These are phyloP conservation scores for Alternaria sp. DNA, from an alignment of 2,329 filamentous ascomycete genomes.

Conservation along the genomic window DNA sequence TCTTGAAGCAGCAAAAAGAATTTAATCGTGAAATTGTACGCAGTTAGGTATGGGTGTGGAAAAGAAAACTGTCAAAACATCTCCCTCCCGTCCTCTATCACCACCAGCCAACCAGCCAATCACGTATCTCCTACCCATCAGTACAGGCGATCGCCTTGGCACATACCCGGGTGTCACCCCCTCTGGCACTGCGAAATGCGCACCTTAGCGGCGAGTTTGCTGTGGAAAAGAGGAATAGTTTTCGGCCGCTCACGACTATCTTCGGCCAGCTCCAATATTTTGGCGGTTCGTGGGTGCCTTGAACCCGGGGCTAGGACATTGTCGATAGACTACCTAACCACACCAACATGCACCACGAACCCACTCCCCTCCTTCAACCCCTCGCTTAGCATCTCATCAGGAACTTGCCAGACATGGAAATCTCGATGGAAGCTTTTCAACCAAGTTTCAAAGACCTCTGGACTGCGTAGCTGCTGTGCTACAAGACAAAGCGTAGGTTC, in stretches of 20 bases:
- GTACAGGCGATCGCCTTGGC: slow-evolving; percentile 40
- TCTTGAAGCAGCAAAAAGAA: not conserved
- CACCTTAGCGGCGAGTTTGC: slow-evolving; percentile 26
- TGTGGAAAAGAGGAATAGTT: slow-evolving; percentile 37
- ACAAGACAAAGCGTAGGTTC: slow-evolving; percentile 76
- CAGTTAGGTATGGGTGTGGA: too few species aligned
- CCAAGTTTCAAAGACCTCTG: slow-evolving; percentile 87
- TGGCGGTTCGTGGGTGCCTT: slow-evolving; percentile 29
- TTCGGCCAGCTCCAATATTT: slow-evolving; percentile 43
- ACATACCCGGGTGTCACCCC: slow-evolving; percentile 34
- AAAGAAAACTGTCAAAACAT: too few species aligned
- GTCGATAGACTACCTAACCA: slow-evolving; percentile 35
- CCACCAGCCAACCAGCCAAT: slow-evolving; percentile 41
- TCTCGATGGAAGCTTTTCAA: slow-evolving; percentile 69
- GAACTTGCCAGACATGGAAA: slow-evolving; percentile 81
- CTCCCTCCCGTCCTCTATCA: slow-evolving; percentile 22
- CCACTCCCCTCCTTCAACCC: slow-evolving; percentile 71
- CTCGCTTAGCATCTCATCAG: slow-evolving; percentile 67
- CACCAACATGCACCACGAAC: slow-evolving; percentile 82
- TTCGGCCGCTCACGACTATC: slow-evolving; percentile 39
- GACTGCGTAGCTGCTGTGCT: slow-evolving; percentile 86
- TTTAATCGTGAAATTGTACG: too few species aligned
- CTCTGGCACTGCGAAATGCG: slow-evolving; percentile 28
- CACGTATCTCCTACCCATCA: slow-evolving; percentile 36
- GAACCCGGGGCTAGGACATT: slow-evolving; percentile 30